These are phyloP conservation scores for Xerocomus alliaceus DNA, from an alignment of 1,284 basidiomycete genomes.

Conservation along the genomic window DNA sequence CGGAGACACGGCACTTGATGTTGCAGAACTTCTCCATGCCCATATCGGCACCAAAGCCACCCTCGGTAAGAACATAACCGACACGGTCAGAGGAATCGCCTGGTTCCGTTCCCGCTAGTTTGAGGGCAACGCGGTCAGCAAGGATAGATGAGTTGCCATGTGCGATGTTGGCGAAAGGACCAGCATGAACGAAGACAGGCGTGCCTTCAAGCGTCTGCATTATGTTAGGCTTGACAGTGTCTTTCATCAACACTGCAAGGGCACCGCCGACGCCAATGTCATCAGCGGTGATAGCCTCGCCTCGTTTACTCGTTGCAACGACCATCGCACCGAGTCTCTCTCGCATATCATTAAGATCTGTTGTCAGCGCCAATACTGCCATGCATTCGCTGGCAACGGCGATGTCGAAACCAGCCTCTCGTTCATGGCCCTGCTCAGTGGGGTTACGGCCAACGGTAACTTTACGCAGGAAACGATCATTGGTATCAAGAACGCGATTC, in stretches of 20 bases:
- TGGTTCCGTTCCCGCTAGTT: conserved; percentile 95
- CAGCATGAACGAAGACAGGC: conserved; percentile 98
- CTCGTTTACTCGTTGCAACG: conserved; percentile 91
- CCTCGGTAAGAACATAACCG: conserved; percentile 98
- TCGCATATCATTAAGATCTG: conserved; percentile 90
- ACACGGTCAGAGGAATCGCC: conserved; percentile 83
- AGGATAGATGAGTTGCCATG: conserved; percentile 99
- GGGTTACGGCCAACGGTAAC: conserved; percentile 90
- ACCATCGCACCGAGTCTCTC: conserved; percentile 94
- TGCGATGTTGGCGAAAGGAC: conserved; percentile 99
- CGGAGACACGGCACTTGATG: conserved; percentile 97
- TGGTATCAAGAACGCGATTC: conserved; percentile 97
- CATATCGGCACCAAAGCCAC: conserved; percentile 99
- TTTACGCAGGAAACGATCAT: conserved; percentile 96
- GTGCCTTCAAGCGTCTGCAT: conserved; percentile 99
- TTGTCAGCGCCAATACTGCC: conserved; percentile 95
- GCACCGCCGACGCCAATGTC: conserved; percentile 97
- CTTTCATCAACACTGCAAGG: conserved; percentile 97
- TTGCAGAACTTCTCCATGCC: conserved; percentile 99
- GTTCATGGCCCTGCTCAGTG: conserved; percentile 90
- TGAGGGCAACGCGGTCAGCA: conserved; percentile 94
- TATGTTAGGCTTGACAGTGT: conserved; percentile 98
- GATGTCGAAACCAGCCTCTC: conserved; percentile 95
- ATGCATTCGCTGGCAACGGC: conserved; percentile 97
- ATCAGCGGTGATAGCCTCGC: conserved; percentile 94